phyloP scores from a whole-genome alignment of 108 stramenopile species.

The Cylindrotheca closterium region DNA sequence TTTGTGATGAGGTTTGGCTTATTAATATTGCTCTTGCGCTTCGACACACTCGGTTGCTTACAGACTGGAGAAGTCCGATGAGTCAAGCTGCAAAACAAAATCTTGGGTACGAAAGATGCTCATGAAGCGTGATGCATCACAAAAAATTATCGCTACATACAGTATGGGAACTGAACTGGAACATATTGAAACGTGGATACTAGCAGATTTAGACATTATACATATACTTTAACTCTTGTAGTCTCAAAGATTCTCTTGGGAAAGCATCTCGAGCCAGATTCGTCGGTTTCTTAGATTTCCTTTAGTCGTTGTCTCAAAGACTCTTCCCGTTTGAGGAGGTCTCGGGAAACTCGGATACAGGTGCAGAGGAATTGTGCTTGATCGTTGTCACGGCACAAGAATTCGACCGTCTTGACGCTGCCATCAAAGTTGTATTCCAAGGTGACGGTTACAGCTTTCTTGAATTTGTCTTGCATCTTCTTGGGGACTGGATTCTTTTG shows the following conservation, averaged over 20 bases:
- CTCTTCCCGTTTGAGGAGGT: slow-evolving; percentile 34
- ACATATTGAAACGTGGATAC: too few relatives aligned
- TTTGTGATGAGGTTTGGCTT: too few relatives aligned
- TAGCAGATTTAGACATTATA: too few relatives aligned
- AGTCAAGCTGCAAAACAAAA: too few relatives aligned
- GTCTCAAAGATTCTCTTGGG: background rate
- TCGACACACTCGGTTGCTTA: too few relatives aligned
- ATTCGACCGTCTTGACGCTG: slow-evolving; percentile 23
- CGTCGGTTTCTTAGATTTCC: background rate
- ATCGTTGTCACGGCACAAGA: slow-evolving; percentile 40
- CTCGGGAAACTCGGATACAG: slow-evolving; percentile 38
- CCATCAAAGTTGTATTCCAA: slow-evolving; percentile 27
- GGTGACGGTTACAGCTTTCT: slow-evolving; percentile 31
- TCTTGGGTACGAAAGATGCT: too few relatives aligned
- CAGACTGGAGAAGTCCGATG: too few relatives aligned
- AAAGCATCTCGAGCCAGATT: too few relatives aligned
- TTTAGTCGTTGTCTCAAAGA: slow-evolving; percentile 16
- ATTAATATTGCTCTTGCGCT: too few relatives aligned
- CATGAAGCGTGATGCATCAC: too few relatives aligned
- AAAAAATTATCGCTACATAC: too few relatives aligned
- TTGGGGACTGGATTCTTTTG: slow-evolving; percentile 32
- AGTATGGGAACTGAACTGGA: too few relatives aligned
- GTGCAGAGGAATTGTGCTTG: slow-evolving; percentile 48
- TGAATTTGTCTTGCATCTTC: slow-evolving; percentile 37
- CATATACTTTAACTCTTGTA: background rate